Percentiles rank a stretch among this genome's conserved stretches.
These are phyloP conservation scores for Mycocentrospora acerina DNA, from an alignment of 2,329 filamentous ascomycete species.

Conservation along the genomic window DNA sequence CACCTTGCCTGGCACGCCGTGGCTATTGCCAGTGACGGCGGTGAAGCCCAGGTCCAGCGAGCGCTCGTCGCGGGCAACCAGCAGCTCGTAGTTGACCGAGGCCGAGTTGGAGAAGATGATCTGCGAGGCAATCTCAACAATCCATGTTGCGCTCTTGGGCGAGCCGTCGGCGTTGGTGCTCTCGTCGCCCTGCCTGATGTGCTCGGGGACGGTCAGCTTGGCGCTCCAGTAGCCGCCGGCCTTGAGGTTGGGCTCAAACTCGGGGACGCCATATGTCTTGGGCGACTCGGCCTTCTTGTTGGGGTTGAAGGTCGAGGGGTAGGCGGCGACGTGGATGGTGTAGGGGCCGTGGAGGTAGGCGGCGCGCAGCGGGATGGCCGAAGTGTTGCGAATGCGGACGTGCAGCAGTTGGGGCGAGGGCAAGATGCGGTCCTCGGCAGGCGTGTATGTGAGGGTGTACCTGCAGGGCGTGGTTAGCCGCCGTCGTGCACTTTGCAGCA, in stretches of 20 bases:
- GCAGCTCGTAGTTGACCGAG: slow-evolving; percentile 81
- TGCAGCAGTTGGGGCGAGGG: slow-evolving; percentile 79
- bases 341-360: slow-evolving; percentile 97
- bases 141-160: slow-evolving; percentile 71
- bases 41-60: slow-evolving; percentile 69
- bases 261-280: slow-evolving; percentile 72
- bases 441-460: slow-evolving; percentile 87
- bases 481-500: slow-evolving; percentile 1
- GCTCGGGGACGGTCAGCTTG: slow-evolving; percentile 75
- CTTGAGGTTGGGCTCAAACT: slow-evolving; percentile 96
- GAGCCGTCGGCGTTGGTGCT: slow-evolving; percentile 19
- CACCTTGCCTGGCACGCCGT: slow-evolving; percentile 62
- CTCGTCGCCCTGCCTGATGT: slow-evolving; percentile 58
- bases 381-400: slow-evolving; percentile 89
- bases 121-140: slow-evolving; percentile 89
- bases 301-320: slow-evolving; percentile 79
- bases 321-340: slow-evolving; percentile 82
- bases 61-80: slow-evolving; percentile 82
- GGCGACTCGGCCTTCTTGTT: slow-evolving; percentile 74
- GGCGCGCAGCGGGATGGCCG: slow-evolving; percentile 83
- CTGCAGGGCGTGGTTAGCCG: slow-evolving; percentile 43
- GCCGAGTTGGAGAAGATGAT: slow-evolving; percentile 91
- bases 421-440: slow-evolving; percentile 82
- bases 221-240: slow-evolving; percentile 86
- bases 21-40: slow-evolving; percentile 55